These are phyloP conservation scores for Phytopythium boreale DNA, from an alignment of 352 stramenopile genomes.

Conservation along the genomic window DNA sequence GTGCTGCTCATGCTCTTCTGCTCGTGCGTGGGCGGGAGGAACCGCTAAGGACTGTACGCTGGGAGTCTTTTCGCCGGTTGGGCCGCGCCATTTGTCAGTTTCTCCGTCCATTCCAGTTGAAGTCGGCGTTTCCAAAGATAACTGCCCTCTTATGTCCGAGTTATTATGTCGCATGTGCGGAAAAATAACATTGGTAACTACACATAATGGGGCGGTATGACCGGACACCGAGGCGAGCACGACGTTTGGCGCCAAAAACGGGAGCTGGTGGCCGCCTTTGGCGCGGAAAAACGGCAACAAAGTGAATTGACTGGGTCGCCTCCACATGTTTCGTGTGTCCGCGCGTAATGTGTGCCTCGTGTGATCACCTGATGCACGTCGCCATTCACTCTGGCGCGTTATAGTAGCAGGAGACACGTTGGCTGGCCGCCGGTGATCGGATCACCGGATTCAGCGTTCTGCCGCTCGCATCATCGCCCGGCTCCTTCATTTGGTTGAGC, in stretches of 20 bases:
- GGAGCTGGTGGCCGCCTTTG: not conserved
- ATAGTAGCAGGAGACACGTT: not conserved
- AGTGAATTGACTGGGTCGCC: not conserved
- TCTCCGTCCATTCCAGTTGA: not conserved
- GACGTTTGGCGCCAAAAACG: not conserved
- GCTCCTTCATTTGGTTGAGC: not conserved
- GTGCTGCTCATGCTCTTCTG: not conserved
- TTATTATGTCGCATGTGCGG: not conserved
- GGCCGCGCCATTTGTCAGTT: not conserved
- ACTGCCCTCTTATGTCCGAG: not conserved
- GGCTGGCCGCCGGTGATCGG: not conserved
- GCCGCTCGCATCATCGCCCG: too few relatives aligned
- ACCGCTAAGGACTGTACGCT: not conserved
- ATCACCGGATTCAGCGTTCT: not conserved
- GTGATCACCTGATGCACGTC: not conserved
- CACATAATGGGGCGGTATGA: not conserved
- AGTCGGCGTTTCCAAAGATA: not conserved
- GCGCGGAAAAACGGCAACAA: constrained; percentile 1
- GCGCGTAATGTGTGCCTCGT: not conserved
- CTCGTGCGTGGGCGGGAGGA: not conserved
- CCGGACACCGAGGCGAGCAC: not conserved
- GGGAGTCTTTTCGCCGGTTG: not conserved
- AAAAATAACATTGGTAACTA: not conserved
- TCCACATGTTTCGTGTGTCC: not conserved
- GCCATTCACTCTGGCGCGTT: not conserved